Percentiles rank a stretch among this genome's conserved stretches.
Evolutionary conservation across 108 stramenopile species (phyloP).

Genomic region (Nitzschia sp.): DNA sequence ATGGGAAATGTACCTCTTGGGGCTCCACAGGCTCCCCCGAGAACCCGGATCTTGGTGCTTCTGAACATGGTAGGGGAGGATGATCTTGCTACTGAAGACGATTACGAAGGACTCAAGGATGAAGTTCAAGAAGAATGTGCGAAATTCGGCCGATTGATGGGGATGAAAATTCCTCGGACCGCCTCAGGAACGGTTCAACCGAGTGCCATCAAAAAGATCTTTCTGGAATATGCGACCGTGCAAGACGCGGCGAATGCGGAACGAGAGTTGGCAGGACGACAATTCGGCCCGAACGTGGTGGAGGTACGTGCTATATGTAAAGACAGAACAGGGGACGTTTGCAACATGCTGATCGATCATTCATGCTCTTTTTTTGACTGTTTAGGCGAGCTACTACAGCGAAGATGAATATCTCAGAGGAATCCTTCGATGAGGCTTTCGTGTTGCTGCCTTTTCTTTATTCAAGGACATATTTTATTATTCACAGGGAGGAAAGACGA

Average conservation of each 20-base stretch:
- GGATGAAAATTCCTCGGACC: conserved; percentile 83
- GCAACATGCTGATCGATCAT: no score
- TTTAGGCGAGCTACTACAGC: conserved; percentile 15
- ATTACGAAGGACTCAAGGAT: conserved; percentile 75
- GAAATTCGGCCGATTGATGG: conserved; percentile 78
- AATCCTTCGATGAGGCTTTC: conserved; percentile 2
- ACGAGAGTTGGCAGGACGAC: conserved; percentile 79
- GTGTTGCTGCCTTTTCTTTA: not conserved
- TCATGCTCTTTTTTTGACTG: not conserved
- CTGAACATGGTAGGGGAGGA: conserved; percentile 97
- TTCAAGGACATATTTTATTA: no score
- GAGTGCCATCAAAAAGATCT: conserved; percentile 81
- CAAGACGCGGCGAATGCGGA: conserved; percentile 77
- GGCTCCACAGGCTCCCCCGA: conserved; percentile 3
- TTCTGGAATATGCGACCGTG: conserved; percentile 84
- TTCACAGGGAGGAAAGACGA: no score
- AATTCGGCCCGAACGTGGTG: conserved; percentile 89
- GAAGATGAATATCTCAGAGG: conserved; percentile 14
- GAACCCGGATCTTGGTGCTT: conserved; percentile 85
- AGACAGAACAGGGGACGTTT: no score
- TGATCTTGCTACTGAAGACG: conserved; percentile 87
- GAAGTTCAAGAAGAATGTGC: conserved; percentile 85
- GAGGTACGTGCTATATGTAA: conserved; percentile 32
- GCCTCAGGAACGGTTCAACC: conserved; percentile 50
- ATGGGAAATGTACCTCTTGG: conserved; percentile 30